A percentile compares a stretch with the other conserved stretches of the same genome.
These are phyloP conservation scores for Chaetothyriales sp. DNA, from an alignment of 2,329 filamentous ascomycete species.

Conservation along the genomic window DNA sequence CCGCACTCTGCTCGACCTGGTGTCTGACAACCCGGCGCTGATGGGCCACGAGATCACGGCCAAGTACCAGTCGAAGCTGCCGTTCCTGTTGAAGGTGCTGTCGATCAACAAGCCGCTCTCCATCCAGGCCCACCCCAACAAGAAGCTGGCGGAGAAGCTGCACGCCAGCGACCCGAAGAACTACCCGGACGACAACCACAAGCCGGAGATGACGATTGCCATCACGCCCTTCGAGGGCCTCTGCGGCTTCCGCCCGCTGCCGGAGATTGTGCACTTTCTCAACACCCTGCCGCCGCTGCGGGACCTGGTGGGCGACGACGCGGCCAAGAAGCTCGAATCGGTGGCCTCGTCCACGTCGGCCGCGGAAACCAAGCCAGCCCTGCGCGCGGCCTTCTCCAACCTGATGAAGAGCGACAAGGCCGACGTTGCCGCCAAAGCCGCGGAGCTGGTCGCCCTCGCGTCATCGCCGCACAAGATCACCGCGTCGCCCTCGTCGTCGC, in stretches of 20 bases:
- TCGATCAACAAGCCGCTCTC: slow-evolving; percentile 91
- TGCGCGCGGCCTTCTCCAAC: slow-evolving; percentile 59
- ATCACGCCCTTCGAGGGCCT: slow-evolving; percentile 92
- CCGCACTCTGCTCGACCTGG: slow-evolving; percentile 70
- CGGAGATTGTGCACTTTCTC: slow-evolving; percentile 76
- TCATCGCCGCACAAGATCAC: slow-evolving; percentile 29
- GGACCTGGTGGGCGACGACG: slow-evolving; percentile 50
- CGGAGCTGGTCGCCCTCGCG: slow-evolving; percentile 56
- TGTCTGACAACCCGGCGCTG: slow-evolving; percentile 72
- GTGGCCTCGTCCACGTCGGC: slow-evolving; percentile 40
- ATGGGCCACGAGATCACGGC: slow-evolving; percentile 58
- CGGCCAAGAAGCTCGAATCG: slow-evolving; percentile 40
- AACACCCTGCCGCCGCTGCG: slow-evolving; percentile 49
- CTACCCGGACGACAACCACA: slow-evolving; percentile 98
- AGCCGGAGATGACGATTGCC: slow-evolving; percentile 98
- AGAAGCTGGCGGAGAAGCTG: slow-evolving; percentile 77
- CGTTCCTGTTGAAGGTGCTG: slow-evolving; percentile 95
- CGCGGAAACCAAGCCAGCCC: slow-evolving; percentile 57
- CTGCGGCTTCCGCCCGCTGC: slow-evolving; percentile 81
- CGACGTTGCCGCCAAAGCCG: slow-evolving; percentile 47
- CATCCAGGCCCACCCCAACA: slow-evolving; percentile 94
- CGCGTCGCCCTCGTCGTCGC: slow-evolving; percentile 1
- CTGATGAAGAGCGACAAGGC: slow-evolving; percentile 65
- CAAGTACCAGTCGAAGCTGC: slow-evolving; percentile 66
- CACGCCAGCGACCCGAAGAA: slow-evolving; percentile 79